Conservation (phyloP, 345 rosid species). For the Melastoma malabathricum region DNA sequence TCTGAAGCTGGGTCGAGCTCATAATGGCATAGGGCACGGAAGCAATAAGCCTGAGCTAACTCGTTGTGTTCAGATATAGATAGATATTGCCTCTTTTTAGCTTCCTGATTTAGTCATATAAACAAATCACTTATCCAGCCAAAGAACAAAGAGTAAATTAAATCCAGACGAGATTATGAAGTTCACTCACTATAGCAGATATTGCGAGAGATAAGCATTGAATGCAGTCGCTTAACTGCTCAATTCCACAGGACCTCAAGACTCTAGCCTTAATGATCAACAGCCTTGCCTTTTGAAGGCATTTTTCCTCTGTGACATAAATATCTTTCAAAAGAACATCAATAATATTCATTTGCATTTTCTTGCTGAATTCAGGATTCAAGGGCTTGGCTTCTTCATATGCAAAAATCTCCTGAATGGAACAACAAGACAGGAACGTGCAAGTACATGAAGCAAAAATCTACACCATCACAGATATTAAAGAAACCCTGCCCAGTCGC, state of each 20-base stretch:
- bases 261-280: slow-evolving; percentile 50
- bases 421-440: slow-evolving; percentile 10
- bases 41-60: slow-evolving; percentile 54
- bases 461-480: no score
- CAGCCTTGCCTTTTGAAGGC: slow-evolving; percentile 39
- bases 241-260: slow-evolving; percentile 37
- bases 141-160: not conserved
- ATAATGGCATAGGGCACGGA: slow-evolving; percentile 57
- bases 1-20: slow-evolving; percentile 75
- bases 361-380: slow-evolving; percentile 42
- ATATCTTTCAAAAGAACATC: slow-evolving; percentile 45
- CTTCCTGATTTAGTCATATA: no score
- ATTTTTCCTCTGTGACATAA: slow-evolving; percentile 20
- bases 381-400: slow-evolving; percentile 38
- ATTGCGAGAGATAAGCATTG: slow-evolving; percentile 60
- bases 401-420: slow-evolving; percentile 56
- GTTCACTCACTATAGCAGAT: slow-evolving; percentile 42
- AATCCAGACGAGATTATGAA: not conserved
- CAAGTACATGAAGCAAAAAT: not conserved
- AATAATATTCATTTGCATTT: slow-evolving; percentile 35
- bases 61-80: slow-evolving; percentile 24
- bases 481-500: no score
- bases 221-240: slow-evolving; percentile 39
- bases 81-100: not conserved
- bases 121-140: not conserved